phyloP scores from a whole-genome alignment of 495 filamentous ascomycete species.

The Penicillium daleae region DNA sequence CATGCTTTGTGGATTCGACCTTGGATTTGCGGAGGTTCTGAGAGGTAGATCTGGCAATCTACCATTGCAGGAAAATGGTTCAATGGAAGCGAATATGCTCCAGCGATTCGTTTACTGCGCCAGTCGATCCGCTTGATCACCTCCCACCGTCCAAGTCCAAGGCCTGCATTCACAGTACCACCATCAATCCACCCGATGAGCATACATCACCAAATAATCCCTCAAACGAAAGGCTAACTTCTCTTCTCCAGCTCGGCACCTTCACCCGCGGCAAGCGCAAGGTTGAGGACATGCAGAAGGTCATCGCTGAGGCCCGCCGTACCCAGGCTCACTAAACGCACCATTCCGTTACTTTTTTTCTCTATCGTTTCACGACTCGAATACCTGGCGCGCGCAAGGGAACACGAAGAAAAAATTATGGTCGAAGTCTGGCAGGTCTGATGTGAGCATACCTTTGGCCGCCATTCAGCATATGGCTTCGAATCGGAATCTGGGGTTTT shows the following conservation, averaged over 20 bases:
- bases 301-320: constrained; percentile 95
- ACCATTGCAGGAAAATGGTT: background rate
- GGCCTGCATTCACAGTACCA: background rate
- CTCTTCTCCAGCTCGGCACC: constrained; percentile 74
- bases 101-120: too few relatives aligned
- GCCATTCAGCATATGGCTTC: constrained; percentile 33
- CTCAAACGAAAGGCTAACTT: constrained; percentile 23
- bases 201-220: background rate
- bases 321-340: constrained; percentile 69
- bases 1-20: background rate
- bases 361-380: constrained; percentile 39
- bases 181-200: background rate
- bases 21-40: background rate
- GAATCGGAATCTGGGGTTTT: constrained; percentile 33
- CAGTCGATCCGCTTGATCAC: too few relatives aligned
- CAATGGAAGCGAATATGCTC: background rate
- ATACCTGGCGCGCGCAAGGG: constrained; percentile 32
- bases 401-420: constrained; percentile 29
- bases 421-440: constrained; percentile 20
- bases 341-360: constrained; percentile 41
- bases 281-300: constrained; percentile 96
- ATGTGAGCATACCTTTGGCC: constrained; percentile 14
- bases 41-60: background rate
- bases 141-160: background rate
- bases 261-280: constrained; percentile 97